phyloP scores from a whole-genome alignment of 2,329 filamentous ascomycete genomes.

The Teratosphaeria zuluensis region DNA sequence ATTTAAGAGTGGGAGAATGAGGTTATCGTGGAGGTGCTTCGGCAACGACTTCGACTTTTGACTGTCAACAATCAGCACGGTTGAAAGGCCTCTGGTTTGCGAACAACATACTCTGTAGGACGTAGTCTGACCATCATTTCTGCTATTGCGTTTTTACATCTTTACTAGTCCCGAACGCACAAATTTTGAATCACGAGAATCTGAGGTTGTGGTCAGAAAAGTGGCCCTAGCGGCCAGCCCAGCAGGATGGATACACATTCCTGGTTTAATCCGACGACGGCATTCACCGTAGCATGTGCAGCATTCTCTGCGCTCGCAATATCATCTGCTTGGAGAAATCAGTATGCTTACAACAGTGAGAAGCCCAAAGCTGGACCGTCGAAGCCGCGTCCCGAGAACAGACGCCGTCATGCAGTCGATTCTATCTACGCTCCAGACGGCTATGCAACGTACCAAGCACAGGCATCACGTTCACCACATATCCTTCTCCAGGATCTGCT shows the following conservation, averaged over 20 bases:
- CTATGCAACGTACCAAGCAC: background rate
- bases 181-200: background rate
- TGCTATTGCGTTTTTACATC: background rate
- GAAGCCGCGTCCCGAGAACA: conserved; percentile 4
- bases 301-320: conserved; percentile 17
- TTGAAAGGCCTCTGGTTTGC: background rate
- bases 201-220: background rate
- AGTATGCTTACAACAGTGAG: background rate
- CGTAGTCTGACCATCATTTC: too few species aligned
- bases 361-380: background rate
- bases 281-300: conserved; percentile 17
- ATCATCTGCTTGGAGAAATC: conserved; percentile 12
- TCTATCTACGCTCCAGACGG: conserved; percentile 6
- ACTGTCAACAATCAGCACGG: background rate
- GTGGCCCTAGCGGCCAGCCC: background rate
- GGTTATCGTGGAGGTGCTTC: background rate
- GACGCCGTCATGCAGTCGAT: conserved; percentile 10
- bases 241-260: conserved; percentile 1
- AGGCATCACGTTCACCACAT: background rate
- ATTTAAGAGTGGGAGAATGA: background rate
- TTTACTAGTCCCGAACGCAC: background rate
- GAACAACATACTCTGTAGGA: too few species aligned
- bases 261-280: conserved; percentile 14
- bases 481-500: conserved; percentile 7
- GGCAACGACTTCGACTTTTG: background rate